phyloP scores from a whole-genome alignment of 2,329 filamentous ascomycete genomes.

The Sporothrix dimorphospora region DNA sequence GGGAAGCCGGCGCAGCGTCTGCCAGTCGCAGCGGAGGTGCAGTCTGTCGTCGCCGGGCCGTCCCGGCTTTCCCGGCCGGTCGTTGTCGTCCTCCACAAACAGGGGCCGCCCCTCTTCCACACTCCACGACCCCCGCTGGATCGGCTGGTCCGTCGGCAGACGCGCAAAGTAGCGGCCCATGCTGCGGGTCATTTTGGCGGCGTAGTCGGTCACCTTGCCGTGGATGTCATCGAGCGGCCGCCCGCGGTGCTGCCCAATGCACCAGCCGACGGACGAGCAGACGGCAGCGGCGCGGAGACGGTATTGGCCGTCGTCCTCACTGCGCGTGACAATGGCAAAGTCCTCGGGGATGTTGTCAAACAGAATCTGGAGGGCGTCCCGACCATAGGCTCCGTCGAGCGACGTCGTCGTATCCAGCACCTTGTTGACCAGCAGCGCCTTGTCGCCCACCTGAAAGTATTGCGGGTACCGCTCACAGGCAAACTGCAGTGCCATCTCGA shows the following conservation, averaged over 20 bases:
- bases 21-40: constrained; percentile 81
- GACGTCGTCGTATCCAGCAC: constrained; percentile 65
- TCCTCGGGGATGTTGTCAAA: constrained; percentile 83
- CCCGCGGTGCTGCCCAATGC: constrained; percentile 73
- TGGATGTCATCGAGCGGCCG: constrained; percentile 73
- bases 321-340: constrained; percentile 75
- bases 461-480: constrained; percentile 76
- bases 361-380: constrained; percentile 67
- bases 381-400: constrained; percentile 51
- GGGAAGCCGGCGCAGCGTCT: constrained; percentile 78
- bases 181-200: constrained; percentile 83
- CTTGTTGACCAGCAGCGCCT: constrained; percentile 66
- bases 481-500: constrained; percentile 85
- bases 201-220: constrained; percentile 75
- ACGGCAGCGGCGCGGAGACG: constrained; percentile 74
- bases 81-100: constrained; percentile 58
- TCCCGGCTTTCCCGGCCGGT: constrained; percentile 50
- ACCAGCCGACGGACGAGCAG: constrained; percentile 82
- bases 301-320: constrained; percentile 72
- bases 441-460: constrained; percentile 64
- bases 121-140: constrained; percentile 84
- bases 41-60: constrained; percentile 46
- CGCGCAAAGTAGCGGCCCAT: constrained; percentile 82
- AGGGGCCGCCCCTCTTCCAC: constrained; percentile 75
- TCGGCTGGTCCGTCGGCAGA: constrained; percentile 70